phyloP scores from a whole-genome alignment of 495 filamentous ascomycete species.

The Hypoxylon fragiforme region DNA sequence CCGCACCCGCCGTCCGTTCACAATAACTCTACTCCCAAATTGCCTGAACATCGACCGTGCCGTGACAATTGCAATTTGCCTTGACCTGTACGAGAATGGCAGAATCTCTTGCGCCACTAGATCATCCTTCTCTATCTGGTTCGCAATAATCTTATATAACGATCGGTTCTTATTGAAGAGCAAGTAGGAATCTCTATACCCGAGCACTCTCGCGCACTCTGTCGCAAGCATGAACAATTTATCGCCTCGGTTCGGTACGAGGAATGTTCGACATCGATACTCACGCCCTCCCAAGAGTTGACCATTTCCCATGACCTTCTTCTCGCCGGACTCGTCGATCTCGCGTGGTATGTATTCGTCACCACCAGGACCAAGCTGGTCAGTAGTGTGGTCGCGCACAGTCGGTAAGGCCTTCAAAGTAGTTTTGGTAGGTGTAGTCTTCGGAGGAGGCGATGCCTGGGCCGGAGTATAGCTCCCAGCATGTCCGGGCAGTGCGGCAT shows the following conservation, averaged over 20 bases:
- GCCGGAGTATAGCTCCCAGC: conserved; percentile 57
- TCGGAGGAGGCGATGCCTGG: conserved; percentile 76
- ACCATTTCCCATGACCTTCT: conserved; percentile 85
- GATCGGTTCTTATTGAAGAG: conserved; percentile 99
- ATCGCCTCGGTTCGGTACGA: conserved; percentile 82
- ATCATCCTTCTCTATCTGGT: conserved; percentile 94
- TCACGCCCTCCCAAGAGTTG: conserved; percentile 79
- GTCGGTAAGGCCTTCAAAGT: conserved; percentile 94
- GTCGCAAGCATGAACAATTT: conserved; percentile 99
- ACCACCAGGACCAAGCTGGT: conserved; percentile 87
- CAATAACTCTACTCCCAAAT: conserved; percentile 94
- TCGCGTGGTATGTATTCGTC: conserved; percentile 97
- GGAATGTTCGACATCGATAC: conserved; percentile 92
- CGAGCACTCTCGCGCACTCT: conserved; percentile 92
- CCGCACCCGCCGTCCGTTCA: conserved; percentile 83
- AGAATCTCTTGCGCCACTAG: conserved; percentile 92
- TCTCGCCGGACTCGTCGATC: conserved; percentile 88
- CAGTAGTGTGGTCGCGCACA: conserved; percentile 95
- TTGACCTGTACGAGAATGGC: conserved; percentile 95
- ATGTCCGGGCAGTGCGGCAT: conserved; percentile 66
- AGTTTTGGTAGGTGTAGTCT: conserved; percentile 84
- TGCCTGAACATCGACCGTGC: conserved; percentile 99
- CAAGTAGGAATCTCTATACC: conserved; percentile 95
- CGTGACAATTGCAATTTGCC: conserved; percentile 97
- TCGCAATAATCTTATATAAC: conserved; percentile 96